Base-by-base conservation (phyloP, 495 filamentous ascomycete genomes). In the Talaromyces stipitatus region DNA sequence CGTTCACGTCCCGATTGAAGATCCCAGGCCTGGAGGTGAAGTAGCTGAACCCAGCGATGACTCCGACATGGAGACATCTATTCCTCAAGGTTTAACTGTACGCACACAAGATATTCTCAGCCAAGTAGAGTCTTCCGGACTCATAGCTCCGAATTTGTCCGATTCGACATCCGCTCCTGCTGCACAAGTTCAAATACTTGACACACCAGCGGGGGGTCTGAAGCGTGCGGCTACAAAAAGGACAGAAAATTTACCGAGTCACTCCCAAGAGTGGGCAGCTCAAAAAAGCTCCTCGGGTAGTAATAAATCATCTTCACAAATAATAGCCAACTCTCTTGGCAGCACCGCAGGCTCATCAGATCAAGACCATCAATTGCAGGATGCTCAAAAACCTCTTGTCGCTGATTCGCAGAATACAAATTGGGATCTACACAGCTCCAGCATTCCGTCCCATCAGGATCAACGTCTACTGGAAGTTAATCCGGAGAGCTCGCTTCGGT, bases 41-140 rank as follows among this genome's bases (percentile, higher is more conserved):
- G 16, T n/a, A 28, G 36, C 11, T 45, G 38, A 55, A n/a, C n/a
- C 14, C 3, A 45, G 64, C 56, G 72, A 75, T 14, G 82, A 85
- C 8, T 73, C 73, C 2, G 73, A 75, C n/a, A 74, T 85, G 64
- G 81, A 84, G 45, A 62, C 78, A 12, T 72, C 74, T 63, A 66
- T 81, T 4, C 82, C 82, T 23, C 68, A 69, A 52, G 75, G 79
- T 4, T 68, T 83, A 12, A 69, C 66, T 18, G 68, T 55, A 53
- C 62, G 50, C 29, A 58, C 63, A 12, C 69, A 70, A 55, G 50
- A 26, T 64, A 30, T 58, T 65, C 56, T 56, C 54, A 70, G 61
- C 55, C 72, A 73, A 32, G 30, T 46, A 9, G 70, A 66, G 29
- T 58, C 61, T 24, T 64, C 62, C 12, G 27, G 62, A 10, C 59